A percentile compares a stretch with the other conserved stretches of the same genome.
phyloP scores from a whole-genome alignment of 345 rosid genomes.

The Arabidopsis arenosa region DNA sequence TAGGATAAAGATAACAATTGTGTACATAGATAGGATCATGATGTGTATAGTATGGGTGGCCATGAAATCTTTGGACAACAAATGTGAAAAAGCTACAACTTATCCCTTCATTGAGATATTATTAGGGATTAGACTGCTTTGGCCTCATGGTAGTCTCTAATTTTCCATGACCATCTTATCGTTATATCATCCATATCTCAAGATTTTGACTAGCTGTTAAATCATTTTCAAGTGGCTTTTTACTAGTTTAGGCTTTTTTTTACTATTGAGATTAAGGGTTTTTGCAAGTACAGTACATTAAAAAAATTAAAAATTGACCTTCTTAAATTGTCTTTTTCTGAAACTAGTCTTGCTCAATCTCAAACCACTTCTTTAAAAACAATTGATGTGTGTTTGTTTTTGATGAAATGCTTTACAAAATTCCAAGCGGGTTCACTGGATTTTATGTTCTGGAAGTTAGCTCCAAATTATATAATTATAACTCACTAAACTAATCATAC shows the following conservation, averaged over 20 bases:
- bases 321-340: background rate
- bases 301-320: background rate
- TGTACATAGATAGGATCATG: constrained; percentile 18
- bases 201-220: background rate
- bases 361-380: background rate
- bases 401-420: constrained; percentile 6
- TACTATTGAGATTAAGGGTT: background rate
- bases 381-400: background rate
- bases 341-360: constrained; percentile 2
- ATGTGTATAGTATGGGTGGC: constrained; percentile 25
- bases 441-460: background rate
- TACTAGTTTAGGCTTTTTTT: background rate
- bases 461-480: background rate
- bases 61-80: constrained; percentile 13
- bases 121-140: background rate
- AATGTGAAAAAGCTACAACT: constrained; percentile 5
- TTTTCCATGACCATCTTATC: background rate
- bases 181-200: background rate
- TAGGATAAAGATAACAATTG: constrained; percentile 3
- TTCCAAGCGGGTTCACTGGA: background rate
- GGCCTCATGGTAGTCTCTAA: background rate
- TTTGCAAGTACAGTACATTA: background rate
- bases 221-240: background rate
- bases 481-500: background rate
- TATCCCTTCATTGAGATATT: background rate